phyloP scores from a whole-genome alignment of 2,329 filamentous ascomycete species.

The Scedosporium dehoogii region DNA sequence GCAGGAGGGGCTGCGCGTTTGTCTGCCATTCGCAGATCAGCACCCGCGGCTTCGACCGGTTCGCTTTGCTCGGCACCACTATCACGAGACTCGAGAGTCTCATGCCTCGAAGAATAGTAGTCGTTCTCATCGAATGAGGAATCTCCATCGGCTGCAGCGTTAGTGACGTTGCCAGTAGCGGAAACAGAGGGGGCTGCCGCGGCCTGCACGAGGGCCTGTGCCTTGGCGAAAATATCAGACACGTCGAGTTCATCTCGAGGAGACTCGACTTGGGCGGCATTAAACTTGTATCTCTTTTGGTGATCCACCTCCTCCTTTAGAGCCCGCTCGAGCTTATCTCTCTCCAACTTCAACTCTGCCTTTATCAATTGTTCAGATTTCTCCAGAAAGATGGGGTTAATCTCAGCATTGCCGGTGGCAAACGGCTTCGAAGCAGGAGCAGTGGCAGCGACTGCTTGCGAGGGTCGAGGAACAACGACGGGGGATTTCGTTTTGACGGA shows the following conservation, averaged over 20 bases:
- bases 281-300: slow-evolving; percentile 35
- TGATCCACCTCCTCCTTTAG: slow-evolving; percentile 66
- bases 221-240: slow-evolving; percentile 61
- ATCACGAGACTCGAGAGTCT: slow-evolving; percentile 52
- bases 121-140: slow-evolving; percentile 81
- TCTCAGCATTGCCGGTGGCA: slow-evolving; percentile 50
- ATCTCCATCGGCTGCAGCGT: slow-evolving; percentile 57
- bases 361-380: slow-evolving; percentile 79
- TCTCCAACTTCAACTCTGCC: slow-evolving; percentile 70
- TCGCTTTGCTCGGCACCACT: neutral
- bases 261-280: slow-evolving; percentile 38
- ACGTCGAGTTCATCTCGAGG: slow-evolving; percentile 60
- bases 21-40: neutral
- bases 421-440: slow-evolving; percentile 27
- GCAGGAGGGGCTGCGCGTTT: neutral
- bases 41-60: neutral
- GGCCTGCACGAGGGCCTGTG: slow-evolving; percentile 60
- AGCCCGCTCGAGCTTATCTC: slow-evolving; percentile 68
- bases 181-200: slow-evolving; percentile 7
- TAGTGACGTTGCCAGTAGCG: slow-evolving; percentile 38
- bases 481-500: slow-evolving; percentile 5
- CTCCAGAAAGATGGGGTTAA: slow-evolving; percentile 74
- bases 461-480: slow-evolving; percentile 8
- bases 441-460: slow-evolving; percentile 19
- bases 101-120: slow-evolving; percentile 90